Evolutionary conservation across 768 basidiomycete species (phyloP), one percentile per base, ranked within the genome.

Genomic region (Mycena olivaceomarginata): DNA sequence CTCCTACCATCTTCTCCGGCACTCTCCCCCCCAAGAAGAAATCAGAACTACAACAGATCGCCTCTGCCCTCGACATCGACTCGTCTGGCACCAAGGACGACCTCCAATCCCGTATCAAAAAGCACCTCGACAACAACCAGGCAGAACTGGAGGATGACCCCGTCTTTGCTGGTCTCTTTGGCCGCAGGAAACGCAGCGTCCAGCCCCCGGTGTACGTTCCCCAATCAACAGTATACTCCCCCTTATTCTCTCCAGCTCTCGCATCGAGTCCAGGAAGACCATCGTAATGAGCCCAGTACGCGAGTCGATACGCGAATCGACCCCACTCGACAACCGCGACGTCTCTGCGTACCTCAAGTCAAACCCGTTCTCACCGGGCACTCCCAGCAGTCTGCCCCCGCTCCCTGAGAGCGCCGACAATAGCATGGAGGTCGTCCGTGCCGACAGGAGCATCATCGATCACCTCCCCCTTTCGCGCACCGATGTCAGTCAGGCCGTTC

Each of bases 1-100:
- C 66, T 3, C 48, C 65, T 66, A 22, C 63, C 20, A 64, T 43
- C 2, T 93, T 86, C 81, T 81, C 90, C 53, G 93, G 93, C 62
- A 83, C 91, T 39, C 88, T 94, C 39, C 89, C 87, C 75, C 81
- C 89, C n/a, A 94, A 94, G 85, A 94, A 93, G 85, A 94, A 94
- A 83, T 87, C 87, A 4, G 94, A 94, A 25, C 89, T 95, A 5
- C 93, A 90, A 79, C 90, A 91, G 72, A 91, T 94, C 46, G 92
- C 94, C 1, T 2, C 76, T 6, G 91, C 92, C 6, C 88, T 95
- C 31, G 82, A 83, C 0, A 83, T 94, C 74, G 89, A 87, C 62
- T 90, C 91, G 69, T 72, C 85, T 46, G 94, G 94, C 51, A 94
- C 92, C 2, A 93, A 91, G 76, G 93, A 94, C 41, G 93, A 93